Base-by-base conservation (phyloP, 108 stramenopile genomes). In the Nitzschia sp. region DNA sequence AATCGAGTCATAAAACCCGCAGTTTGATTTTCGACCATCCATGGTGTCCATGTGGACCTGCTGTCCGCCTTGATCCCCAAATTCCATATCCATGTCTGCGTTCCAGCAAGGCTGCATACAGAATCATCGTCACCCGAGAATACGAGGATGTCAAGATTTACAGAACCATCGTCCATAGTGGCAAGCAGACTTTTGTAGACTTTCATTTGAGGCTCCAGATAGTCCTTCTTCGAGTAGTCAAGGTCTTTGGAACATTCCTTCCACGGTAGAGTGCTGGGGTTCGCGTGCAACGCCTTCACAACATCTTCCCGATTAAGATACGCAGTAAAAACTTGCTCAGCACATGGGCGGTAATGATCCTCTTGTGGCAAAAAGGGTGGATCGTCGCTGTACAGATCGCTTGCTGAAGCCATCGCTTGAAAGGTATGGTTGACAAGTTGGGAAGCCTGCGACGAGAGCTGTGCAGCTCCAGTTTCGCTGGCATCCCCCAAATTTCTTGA, bases 241-340 rank as follows among this genome's bases (percentile, higher is more conserved):
- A 82, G 27, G n/a, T 52, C 60, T 44, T 62, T 32, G 25, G 64
- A 54, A 59, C 85, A 86, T 3, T 23, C 45, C 23, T 69, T 69
- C 86, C 85, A 90, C 34, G 76, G 58, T 2, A 68, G 53, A 6
- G 52, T 55, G 6, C 3, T 8, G 5, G 33, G 25, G 31, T 70
- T 61, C 36, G 66, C 80, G 70, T 87, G 87, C 0, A 91, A 16
- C 23, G 87, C 87, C 17, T 66, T 45, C 73, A 78, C 75, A 11
- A 91, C 90, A 36, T 83, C 88, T 4, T 25, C 53, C 4, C 71
- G 72, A 76, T 89, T 89, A 36, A 91, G 53, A 45, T 86, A 91
- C 28, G 50, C 44, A 13, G 57, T 53, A 41, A 78, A 66, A 62
- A 74, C 72, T 33, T 79, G 45, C 31, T 75, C 71, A 4, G 79